Percentiles rank a stretch among this genome's conserved stretches.
Conservation (phyloP, 495 filamentous ascomycete species). For the Podospora bellae-mahoneyi region DNA sequence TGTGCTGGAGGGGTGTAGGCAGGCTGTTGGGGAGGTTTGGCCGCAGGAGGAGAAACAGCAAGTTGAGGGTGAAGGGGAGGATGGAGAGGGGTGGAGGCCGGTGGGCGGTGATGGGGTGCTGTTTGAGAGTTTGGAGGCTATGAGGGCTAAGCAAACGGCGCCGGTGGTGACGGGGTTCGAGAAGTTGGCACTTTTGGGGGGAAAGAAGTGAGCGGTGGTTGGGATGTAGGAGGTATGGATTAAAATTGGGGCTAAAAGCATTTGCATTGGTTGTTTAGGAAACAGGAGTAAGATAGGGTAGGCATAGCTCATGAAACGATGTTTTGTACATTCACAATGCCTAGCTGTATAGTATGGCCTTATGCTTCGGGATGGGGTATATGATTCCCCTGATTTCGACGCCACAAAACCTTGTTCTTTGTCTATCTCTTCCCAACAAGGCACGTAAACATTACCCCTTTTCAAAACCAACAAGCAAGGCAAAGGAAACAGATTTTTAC, state of each 20-base stretch:
- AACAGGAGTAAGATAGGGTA: not conserved
- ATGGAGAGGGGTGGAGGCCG: slow-evolving; percentile 36
- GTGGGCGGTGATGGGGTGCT: slow-evolving; percentile 51
- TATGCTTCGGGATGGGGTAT: not conserved
- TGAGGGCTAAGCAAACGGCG: slow-evolving; percentile 42
- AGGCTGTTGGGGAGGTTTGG: slow-evolving; percentile 67
- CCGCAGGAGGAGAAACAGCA: slow-evolving; percentile 30
- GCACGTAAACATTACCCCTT: too few relatives aligned
- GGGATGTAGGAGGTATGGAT: not conserved
- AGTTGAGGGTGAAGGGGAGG: slow-evolving; percentile 23
- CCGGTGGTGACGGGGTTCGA: slow-evolving; percentile 47
- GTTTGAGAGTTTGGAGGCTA: slow-evolving; percentile 47
- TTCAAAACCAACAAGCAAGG: too few relatives aligned
- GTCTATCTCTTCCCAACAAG: too few relatives aligned
- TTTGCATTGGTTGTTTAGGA: not conserved
- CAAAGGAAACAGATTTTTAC: too few relatives aligned
- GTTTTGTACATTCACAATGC: not conserved
- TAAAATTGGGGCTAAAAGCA: not conserved
- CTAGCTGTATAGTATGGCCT: not conserved
- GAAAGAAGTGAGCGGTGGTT: slow-evolving; percentile 24
- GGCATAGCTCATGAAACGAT: not conserved
- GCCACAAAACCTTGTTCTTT: too few relatives aligned
- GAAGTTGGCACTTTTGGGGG: slow-evolving; percentile 48
- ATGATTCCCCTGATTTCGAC: not conserved
- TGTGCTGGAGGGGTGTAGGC: slow-evolving; percentile 63